Conservation (phyloP, 2,329 filamentous ascomycete species). For the Harringtonia lauricola region DNA sequence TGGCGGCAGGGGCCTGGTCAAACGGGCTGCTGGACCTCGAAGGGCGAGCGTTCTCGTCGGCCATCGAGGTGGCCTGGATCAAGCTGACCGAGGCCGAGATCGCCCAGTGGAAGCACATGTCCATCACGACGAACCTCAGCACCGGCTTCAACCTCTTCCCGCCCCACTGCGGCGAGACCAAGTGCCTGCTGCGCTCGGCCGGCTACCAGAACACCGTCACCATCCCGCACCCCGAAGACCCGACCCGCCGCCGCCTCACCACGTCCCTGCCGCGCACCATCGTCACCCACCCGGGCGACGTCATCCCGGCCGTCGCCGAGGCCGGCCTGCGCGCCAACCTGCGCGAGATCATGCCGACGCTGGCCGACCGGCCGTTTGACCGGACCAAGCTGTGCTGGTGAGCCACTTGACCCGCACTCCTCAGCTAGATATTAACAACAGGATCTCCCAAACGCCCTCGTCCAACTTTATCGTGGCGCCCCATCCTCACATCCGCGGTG, state of each 20-base stretch:
- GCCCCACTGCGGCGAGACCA: constrained; percentile 18
- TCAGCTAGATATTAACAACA: too few species aligned
- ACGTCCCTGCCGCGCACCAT: constrained; percentile 14
- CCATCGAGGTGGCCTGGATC: constrained; percentile 17
- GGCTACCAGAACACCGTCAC: constrained; percentile 14
- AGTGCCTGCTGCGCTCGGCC: constrained; percentile 15
- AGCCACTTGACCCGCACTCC: too few species aligned
- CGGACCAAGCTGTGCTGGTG: constrained; percentile 1
- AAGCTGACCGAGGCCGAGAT: constrained; percentile 15
- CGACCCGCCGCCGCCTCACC: constrained; percentile 4
- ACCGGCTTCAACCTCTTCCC: constrained; percentile 18
- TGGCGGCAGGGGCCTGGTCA: constrained; percentile 16
- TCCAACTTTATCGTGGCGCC: too few species aligned
- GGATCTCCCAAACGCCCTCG: too few species aligned
- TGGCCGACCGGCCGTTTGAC: constrained; percentile 1
- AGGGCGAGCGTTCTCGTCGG: constrained; percentile 8
- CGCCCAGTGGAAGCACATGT: constrained; percentile 16
- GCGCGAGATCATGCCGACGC: neutral
- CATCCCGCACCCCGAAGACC: constrained; percentile 14
- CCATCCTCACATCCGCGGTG: too few species aligned
- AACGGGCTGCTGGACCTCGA: constrained; percentile 14
- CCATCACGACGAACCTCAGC: constrained; percentile 17
- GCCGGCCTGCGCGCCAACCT: neutral
- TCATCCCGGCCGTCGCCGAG: constrained; percentile 15
- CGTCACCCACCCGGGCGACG: constrained; percentile 14